These are phyloP conservation scores for Phytopythium sindhum DNA, from an alignment of 352 stramenopile genomes.

Conservation along the genomic window DNA sequence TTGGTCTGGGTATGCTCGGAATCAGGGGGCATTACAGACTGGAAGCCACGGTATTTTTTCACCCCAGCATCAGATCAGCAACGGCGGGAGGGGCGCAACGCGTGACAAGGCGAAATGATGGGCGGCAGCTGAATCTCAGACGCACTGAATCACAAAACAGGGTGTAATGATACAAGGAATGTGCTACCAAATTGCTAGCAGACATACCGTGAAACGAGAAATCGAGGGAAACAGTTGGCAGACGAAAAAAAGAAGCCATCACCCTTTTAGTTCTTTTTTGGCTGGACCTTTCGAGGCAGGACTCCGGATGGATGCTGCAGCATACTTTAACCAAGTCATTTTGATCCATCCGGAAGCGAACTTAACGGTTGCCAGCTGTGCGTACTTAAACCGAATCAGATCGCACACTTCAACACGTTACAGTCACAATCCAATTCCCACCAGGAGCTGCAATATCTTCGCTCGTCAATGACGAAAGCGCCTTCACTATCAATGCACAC, in stretches of 20 bases:
- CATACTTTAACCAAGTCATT: too few species aligned
- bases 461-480: too few species aligned
- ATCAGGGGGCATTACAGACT: neutral
- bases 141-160: neutral
- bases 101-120: neutral
- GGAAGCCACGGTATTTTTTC: too few species aligned
- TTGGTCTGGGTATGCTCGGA: neutral
- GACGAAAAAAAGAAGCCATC: neutral
- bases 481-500: too few species aligned
- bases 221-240: neutral
- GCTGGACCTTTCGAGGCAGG: neutral
- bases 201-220: neutral
- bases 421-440: too few species aligned
- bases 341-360: too few species aligned
- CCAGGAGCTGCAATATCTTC: too few species aligned
- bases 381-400: too few species aligned
- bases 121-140: neutral
- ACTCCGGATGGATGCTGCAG: neutral
- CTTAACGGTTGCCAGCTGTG: too few species aligned
- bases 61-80: neutral
- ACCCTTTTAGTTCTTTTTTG: neutral
- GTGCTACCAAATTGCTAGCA: too few species aligned
- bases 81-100: neutral
- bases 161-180: neutral
- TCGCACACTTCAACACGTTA: too few species aligned